Conservation (phyloP, 495 filamentous ascomycete genomes). For the Podospora pseudopauciseta region DNA sequence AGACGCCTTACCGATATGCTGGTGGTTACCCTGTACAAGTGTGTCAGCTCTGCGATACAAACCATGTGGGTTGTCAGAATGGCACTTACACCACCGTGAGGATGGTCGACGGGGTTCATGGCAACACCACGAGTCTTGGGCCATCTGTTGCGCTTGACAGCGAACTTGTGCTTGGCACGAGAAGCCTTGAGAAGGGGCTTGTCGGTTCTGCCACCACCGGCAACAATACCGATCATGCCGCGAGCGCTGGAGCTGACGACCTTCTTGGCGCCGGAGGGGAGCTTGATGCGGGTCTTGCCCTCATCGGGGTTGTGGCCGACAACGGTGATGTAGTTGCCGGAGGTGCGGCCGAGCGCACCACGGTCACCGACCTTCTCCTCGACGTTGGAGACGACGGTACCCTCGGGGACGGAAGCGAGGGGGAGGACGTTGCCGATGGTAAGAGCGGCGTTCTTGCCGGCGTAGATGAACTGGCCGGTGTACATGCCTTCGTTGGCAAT, state of each 20-base stretch:
- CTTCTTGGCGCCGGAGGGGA: slow-evolving; percentile 98
- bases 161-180: slow-evolving; percentile 98
- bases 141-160: slow-evolving; percentile 99
- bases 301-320: slow-evolving; percentile 99
- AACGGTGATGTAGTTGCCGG: slow-evolving; percentile 98
- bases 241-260: slow-evolving; percentile 83
- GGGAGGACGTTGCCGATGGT: slow-evolving; percentile 97
- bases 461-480: slow-evolving; percentile 99
- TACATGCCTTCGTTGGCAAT: slow-evolving; percentile 99
- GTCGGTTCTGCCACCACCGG: slow-evolving; percentile 98
- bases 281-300: slow-evolving; percentile 99
- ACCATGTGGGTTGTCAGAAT: not conserved
- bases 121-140: slow-evolving; percentile 99
- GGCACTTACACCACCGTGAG: slow-evolving; percentile 75
- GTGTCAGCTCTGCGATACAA: slow-evolving; percentile 33
- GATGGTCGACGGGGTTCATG: slow-evolving; percentile 99
- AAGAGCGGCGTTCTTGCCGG: slow-evolving; percentile 94
- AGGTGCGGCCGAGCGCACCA: slow-evolving; percentile 90
- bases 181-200: slow-evolving; percentile 99
- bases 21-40: slow-evolving; percentile 84
- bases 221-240: slow-evolving; percentile 99
- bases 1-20: slow-evolving; percentile 99
- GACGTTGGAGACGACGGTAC: slow-evolving; percentile 97
- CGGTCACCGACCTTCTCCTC: slow-evolving; percentile 99
- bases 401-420: slow-evolving; percentile 89